phyloP scores from a whole-genome alignment of 106 monocot genomes.

The Gastrodia elata region DNA sequence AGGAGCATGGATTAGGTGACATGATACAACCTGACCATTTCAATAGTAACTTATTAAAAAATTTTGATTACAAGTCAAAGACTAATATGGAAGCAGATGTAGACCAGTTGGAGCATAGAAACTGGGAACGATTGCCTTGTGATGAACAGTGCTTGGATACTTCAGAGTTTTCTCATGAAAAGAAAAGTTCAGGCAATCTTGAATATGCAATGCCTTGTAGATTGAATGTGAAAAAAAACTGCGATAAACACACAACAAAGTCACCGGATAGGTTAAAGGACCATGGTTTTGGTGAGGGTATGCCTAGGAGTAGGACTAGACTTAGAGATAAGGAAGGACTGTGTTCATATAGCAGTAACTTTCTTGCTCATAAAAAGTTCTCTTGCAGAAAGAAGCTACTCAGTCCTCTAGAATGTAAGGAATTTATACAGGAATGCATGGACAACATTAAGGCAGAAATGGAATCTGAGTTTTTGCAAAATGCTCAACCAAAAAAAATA shows the following conservation, averaged over 20 bases:
- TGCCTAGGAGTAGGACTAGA: background rate
- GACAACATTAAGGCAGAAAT: conserved; percentile 25
- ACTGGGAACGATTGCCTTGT: background rate
- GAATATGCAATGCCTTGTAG: background rate
- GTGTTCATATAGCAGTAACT: background rate
- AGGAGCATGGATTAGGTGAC: background rate
- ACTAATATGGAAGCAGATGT: conserved; percentile 3
- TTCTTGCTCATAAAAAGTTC: conserved; percentile 1
- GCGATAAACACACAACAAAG: background rate
- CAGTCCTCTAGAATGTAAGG: conserved; percentile 22
- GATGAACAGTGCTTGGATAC: conserved; percentile 8
- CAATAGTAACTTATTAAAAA: conserved; percentile 24
- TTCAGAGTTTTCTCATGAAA: background rate
- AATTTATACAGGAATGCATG: conserved; percentile 34
- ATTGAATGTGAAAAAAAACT: background rate
- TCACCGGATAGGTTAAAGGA: background rate
- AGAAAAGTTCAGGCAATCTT: background rate
- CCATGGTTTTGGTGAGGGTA: conserved; percentile 10
- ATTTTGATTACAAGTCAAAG: conserved; percentile 13
- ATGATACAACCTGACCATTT: conserved; percentile 31
- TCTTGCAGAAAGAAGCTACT: conserved; percentile 19
- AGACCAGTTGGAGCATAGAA: background rate
- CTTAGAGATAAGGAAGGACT: background rate
- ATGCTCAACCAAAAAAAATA: background rate
- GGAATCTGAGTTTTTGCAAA: conserved; percentile 9